Evolutionary conservation across 148 eudicot species (phyloP).

Genomic region (Dianthus caryophyllus): DNA sequence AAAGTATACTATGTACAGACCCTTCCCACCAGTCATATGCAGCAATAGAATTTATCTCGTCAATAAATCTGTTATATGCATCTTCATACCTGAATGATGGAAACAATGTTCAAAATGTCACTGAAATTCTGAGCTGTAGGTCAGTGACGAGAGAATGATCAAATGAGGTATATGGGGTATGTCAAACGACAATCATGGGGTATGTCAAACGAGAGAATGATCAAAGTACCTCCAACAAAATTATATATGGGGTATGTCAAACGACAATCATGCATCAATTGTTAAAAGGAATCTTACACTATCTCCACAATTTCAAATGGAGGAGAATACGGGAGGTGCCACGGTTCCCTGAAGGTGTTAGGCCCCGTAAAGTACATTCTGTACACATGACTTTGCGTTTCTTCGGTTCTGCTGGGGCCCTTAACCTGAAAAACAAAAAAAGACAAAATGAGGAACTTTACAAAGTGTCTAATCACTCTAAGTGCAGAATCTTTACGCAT

Average conservation of each 20-base stretch:
- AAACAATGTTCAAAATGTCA: background rate
- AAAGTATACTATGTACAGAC: constrained; percentile 73
- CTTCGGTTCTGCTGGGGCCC: constrained; percentile 58
- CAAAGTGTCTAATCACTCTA: background rate
- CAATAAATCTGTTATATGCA: constrained; percentile 78
- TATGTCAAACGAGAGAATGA: background rate
- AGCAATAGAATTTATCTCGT: constrained; percentile 77
- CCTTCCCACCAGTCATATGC: constrained; percentile 98
- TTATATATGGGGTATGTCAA: background rate
- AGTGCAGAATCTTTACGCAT: background rate
- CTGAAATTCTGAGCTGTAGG: background rate
- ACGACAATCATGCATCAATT: background rate
- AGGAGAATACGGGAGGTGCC: constrained; percentile 92
- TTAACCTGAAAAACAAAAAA: constrained; percentile 59
- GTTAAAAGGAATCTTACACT: constrained; percentile 48
- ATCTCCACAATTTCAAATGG: constrained; percentile 67
- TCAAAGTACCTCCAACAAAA: too few relatives aligned
- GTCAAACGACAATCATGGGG: background rate
- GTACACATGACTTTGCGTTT: constrained; percentile 75
- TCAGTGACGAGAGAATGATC: background rate
- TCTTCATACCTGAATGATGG: constrained; percentile 63
- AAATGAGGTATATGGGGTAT: too few relatives aligned
- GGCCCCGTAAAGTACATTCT: constrained; percentile 89
- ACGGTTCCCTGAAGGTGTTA: constrained; percentile 86
- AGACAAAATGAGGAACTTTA: constrained; percentile 7